Base-by-base conservation (phyloP, 2,329 filamentous ascomycete species). In the Ophiostoma perfectum region DNA sequence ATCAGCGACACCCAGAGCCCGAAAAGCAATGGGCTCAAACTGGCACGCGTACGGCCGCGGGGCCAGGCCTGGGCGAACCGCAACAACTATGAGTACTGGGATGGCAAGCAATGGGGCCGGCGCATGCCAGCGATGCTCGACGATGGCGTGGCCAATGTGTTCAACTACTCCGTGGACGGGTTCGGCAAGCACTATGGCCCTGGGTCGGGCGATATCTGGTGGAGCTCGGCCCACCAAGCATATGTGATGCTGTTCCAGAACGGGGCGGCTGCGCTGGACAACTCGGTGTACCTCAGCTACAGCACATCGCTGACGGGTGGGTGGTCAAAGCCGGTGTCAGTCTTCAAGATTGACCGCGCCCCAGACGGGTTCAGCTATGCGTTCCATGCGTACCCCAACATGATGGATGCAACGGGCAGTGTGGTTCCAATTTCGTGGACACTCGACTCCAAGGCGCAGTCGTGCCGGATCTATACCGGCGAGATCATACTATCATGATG, bases 181-280 rank as follows among this genome's bases (percentile, higher is more conserved):
- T 72, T 72, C 49, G 71, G 71, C 64, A 72, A 72, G 68, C 60
- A 69, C 47, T 72, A 71, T 39, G 71, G 71, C 1, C 70, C 71
- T 2, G 69, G 68, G 5, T 36, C 70, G 11, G 70, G 71, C 58
- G 71, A 72, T 39, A 45, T 72, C 7, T 72, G 71, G 62, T 72
- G 71, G 71, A 72, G 69, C 63, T 12, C 66, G 7, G 39, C 69
- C 27, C 68, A 72, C 66, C 14, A 36, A n/a, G 62, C 66, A 44
- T 72, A 71, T 12, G 27, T 72, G 5, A n/a, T 72, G 68, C 64
- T 72, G 4, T 72, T 72, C 65, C 71, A 72, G 69, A 71, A 45
- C 62, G 66, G 52, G 1, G 71, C 70, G 4, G 70, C 71, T 2
- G 71, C 71, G 5, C 27, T 72, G 5, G 70, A 72, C 63, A 47